phyloP scores from a whole-genome alignment of 2,329 filamentous ascomycete species.

The Phoma sp. region DNA sequence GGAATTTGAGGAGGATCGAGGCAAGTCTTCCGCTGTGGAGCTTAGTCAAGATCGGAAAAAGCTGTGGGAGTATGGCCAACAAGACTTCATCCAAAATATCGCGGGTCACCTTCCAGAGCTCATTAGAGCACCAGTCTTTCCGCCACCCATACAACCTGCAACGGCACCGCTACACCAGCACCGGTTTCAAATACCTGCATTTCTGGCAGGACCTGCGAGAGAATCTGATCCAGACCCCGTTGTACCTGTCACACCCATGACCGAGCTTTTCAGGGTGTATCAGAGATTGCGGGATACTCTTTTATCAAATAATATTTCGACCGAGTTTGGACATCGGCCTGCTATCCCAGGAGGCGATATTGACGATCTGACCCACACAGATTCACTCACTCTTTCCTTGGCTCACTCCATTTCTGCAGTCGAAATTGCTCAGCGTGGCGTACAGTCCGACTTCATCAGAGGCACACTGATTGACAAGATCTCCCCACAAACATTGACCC shows the following conservation, averaged over 20 bases:
- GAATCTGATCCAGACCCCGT: slow-evolving; percentile 9
- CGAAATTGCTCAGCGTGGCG: slow-evolving; percentile 89
- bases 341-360: slow-evolving; percentile 42
- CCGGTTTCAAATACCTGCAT: slow-evolving; percentile 41
- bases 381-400: slow-evolving; percentile 69
- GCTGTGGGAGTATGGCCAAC: slow-evolving; percentile 59
- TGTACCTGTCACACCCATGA: slow-evolving; percentile 32
- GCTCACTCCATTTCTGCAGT: slow-evolving; percentile 86
- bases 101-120: slow-evolving; percentile 50
- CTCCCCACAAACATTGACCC: slow-evolving; percentile 80
- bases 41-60: slow-evolving; percentile 53
- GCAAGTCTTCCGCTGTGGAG: slow-evolving; percentile 30
- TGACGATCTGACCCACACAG: slow-evolving; percentile 59
- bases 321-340: slow-evolving; percentile 53
- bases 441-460: slow-evolving; percentile 70
- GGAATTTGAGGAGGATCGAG: slow-evolving; percentile 41
- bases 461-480: slow-evolving; percentile 82
- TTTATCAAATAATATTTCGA: slow-evolving; percentile 56
- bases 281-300: slow-evolving; percentile 62
- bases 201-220: slow-evolving; percentile 24
- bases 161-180: slow-evolving; percentile 23
- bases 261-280: slow-evolving; percentile 62
- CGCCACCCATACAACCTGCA: slow-evolving; percentile 22
- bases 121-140: slow-evolving; percentile 23
- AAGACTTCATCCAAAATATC: slow-evolving; percentile 58